Base-by-base conservation (phyloP, 352 stramenopile species). In the Phytophthora aleatoria region DNA sequence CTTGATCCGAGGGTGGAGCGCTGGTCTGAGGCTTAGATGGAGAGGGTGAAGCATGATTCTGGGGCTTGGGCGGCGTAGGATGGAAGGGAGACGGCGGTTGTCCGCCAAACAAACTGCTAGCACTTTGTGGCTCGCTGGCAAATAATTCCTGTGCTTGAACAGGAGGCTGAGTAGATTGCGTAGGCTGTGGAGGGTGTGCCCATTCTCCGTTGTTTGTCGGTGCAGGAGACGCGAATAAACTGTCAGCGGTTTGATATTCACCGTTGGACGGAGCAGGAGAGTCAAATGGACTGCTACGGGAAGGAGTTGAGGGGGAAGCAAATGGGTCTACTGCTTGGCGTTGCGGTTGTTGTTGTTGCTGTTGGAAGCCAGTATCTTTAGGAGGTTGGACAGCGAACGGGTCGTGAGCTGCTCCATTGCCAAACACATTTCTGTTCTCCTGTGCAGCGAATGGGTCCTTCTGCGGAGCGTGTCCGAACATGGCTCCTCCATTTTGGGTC, bases 61-160 rank as follows among this genome's bases (percentile, higher is more conserved):
- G 36, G 1, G 55, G 35, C 28, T 49, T 31, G 7, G 55, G n/a
- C 27, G 51, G 30, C 7, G 47, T 39, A 52, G 35, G 24, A 43
- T 59, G 52, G 31, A 64, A 65, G 12, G 38, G 39, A 27, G 56
- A 56, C 26, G 71, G 16, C 3, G 47, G 45, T 9, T 52, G 36
- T 24, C 44, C 68, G 45, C 53, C 57, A 56, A 85, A 87, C 44
- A 87, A 69, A 55, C 53, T 76, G 51, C 63, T 77, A 11, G 69
- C 56, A 53, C 57, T 83, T 33, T 70, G 42, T 57, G 70, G n/a
- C 12, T 61, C 50, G 33, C 45, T 67, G n/a, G 70, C 47, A 61
- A 81, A 81, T 20, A 76, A 69, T 48, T 81, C 61, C 5, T 73
- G 69, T 3, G 67, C 50, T 61, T 71, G 73, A 33, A 35, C 60